phyloP scores from a whole-genome alignment of 2,329 filamentous ascomycete species.

The Fusarium domesticum region DNA sequence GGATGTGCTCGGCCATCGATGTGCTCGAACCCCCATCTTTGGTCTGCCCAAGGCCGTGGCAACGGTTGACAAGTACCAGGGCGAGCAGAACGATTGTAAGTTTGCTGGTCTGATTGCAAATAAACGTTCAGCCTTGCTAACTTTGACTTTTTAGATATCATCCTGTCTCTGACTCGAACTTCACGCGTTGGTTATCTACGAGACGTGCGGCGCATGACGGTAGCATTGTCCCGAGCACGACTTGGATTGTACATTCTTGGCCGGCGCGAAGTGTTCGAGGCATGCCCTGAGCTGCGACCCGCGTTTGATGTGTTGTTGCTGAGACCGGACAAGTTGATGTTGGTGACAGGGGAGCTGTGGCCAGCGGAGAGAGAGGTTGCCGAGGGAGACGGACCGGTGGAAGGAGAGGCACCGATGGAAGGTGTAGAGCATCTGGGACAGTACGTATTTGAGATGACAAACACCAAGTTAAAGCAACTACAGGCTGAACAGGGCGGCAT shows the following conservation, averaged over 20 bases:
- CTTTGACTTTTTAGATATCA: conserved; percentile 64
- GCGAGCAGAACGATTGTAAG: conserved; percentile 98
- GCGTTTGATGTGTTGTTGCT: conserved; percentile 77
- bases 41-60: conserved; percentile 85
- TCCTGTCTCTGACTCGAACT: conserved; percentile 88
- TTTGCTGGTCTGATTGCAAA: conserved; percentile 22
- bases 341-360: conserved; percentile 85
- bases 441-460: conserved; percentile 96
- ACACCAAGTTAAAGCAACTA: conserved; percentile 53
- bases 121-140: conserved; percentile 16
- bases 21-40: conserved; percentile 79
- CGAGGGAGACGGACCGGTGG: conserved; percentile 42
- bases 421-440: conserved; percentile 90
- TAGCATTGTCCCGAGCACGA: conserved; percentile 87
- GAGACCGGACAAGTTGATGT: conserved; percentile 74
- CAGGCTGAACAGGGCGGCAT: conserved; percentile 36
- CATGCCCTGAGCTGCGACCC: conserved; percentile 80
- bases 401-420: conserved; percentile 72
- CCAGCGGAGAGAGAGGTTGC: conserved; percentile 57
- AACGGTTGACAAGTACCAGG: conserved; percentile 98
- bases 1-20: conserved; percentile 82
- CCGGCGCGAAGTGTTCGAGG: conserved; percentile 81
- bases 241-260: conserved; percentile 91
- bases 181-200: conserved; percentile 87
- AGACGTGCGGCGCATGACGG: conserved; percentile 88